Base-by-base conservation (phyloP, 23 red algal genomes). In the Cyanidiococcus yangmingshanensis region DNA sequence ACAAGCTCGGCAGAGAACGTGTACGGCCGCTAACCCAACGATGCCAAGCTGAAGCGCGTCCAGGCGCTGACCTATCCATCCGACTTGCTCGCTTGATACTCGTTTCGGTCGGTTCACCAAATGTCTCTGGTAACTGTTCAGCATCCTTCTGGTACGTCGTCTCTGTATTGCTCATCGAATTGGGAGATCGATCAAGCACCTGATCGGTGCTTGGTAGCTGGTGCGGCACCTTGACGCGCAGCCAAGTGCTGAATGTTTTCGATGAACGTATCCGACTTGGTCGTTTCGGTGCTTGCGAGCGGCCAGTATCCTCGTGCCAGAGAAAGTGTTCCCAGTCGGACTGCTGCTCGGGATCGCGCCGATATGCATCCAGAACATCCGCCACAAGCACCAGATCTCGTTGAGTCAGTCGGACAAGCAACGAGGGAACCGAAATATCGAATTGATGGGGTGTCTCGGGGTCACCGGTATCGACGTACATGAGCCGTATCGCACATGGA, bases 391-490 rank as follows among this genome's bases (percentile, higher is more conserved):
- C 21, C 12, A 71, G n/a, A 71, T 71, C 63, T 7, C 27, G 63
- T 35, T 71, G 63, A 35, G 16, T 71, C 16, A 35, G 7, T 12
- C 63, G 63, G 3, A 25, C 12, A 7, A 32, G 32, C n/a, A 71
- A 71, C 63, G 27, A 17, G 12, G 21, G 16, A 12, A 30, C 32
- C n/a, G n/a, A 35, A 7, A 71, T 3, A 30, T 71, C 63, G n/a
- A 71, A 35, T 29, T 71, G 63, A 7, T 12, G 63, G 15, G 63
- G n/a, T 3, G 12, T 35, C 7, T 71, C 63, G 12, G 63, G n/a
- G 27, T 71, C 21, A 25, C 63, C 63, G 12, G 63, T 35, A 35
- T 71, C 63, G n/a, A 71, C 27, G 63, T 71, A 71, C 63, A 71
- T 71, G 16, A 71, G 15, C 63, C 32, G 63, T 27, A 71, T 35